These are phyloP conservation scores for Agarophyton chilense DNA, from an alignment of 23 red algal genomes.

Conservation along the genomic window DNA sequence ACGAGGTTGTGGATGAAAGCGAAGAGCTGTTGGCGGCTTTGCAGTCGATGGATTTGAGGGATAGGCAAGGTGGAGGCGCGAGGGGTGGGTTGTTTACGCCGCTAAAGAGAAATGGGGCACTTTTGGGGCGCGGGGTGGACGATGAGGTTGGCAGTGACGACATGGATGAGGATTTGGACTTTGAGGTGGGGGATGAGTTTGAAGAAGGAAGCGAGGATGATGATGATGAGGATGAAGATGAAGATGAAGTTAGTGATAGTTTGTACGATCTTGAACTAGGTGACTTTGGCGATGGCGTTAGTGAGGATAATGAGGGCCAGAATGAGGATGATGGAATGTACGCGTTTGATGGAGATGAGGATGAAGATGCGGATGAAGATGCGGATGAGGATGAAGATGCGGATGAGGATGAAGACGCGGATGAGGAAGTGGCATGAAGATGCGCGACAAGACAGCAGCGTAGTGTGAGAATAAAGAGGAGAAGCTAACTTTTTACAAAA, in stretches of 20 bases:
- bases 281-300: slow-evolving; percentile 25
- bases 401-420: background rate
- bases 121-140: background rate
- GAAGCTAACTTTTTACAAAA: background rate
- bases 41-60: slow-evolving; percentile 42
- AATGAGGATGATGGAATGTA: background rate
- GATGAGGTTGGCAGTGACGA: slow-evolving; percentile 29
- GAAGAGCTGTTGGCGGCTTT: slow-evolving; percentile 45
- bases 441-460: too few relatives aligned
- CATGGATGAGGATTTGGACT: slow-evolving; percentile 28
- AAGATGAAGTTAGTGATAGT: background rate
- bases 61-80: background rate
- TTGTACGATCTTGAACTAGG: slow-evolving; percentile 39
- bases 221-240: slow-evolving; percentile 9
- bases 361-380: slow-evolving; percentile 10
- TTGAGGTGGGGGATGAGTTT: slow-evolving; percentile 37
- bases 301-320: background rate
- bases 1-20: slow-evolving; percentile 51
- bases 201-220: slow-evolving; percentile 14
- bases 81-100: background rate
- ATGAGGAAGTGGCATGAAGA: background rate
- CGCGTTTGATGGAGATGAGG: slow-evolving; percentile 16
- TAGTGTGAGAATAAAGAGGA: background rate
- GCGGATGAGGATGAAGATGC: background rate
- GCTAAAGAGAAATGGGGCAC: background rate